These are phyloP conservation scores for Rickenella mellea DNA, from an alignment of 768 basidiomycete species.

Conservation along the genomic window DNA sequence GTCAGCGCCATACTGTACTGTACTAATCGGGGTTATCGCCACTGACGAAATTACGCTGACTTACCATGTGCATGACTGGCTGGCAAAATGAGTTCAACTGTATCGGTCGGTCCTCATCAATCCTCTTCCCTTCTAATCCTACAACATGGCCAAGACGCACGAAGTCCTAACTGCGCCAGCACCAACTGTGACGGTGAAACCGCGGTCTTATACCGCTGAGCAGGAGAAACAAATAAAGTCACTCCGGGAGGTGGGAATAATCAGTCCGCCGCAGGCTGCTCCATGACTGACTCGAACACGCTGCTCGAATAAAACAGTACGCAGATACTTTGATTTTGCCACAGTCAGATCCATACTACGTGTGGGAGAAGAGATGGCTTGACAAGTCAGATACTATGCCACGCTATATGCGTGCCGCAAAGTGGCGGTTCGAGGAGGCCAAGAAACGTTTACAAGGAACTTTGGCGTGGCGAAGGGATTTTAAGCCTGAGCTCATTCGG, in stretches of 20 bases:
- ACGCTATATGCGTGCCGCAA: constrained; percentile 79
- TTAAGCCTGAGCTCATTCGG: constrained; percentile 73
- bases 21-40: too few species aligned
- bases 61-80: too few species aligned
- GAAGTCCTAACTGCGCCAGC: constrained; percentile 48
- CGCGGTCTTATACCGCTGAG: constrained; percentile 52
- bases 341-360: constrained; percentile 55
- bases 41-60: too few species aligned
- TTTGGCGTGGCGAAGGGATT: constrained; percentile 79
- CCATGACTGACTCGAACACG: neutral
- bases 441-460: constrained; percentile 72
- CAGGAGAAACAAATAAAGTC: constrained; percentile 51
- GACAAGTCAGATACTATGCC: constrained; percentile 48
- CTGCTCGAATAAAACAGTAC: constrained; percentile 35
- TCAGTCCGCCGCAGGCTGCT: neutral
- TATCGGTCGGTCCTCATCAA: too few species aligned
- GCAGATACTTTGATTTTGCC: constrained; percentile 57
- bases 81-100: too few species aligned
- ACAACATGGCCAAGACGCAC: constrained; percentile 30
- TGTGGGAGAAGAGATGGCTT: constrained; percentile 76
- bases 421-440: constrained; percentile 72
- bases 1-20: too few species aligned
- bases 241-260: constrained; percentile 46
- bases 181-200: constrained; percentile 40
- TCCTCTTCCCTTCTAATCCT: constrained; percentile 1